Conservation (phyloP, 192 early-diverging fungal species). For the Coemansia sp. region DNA sequence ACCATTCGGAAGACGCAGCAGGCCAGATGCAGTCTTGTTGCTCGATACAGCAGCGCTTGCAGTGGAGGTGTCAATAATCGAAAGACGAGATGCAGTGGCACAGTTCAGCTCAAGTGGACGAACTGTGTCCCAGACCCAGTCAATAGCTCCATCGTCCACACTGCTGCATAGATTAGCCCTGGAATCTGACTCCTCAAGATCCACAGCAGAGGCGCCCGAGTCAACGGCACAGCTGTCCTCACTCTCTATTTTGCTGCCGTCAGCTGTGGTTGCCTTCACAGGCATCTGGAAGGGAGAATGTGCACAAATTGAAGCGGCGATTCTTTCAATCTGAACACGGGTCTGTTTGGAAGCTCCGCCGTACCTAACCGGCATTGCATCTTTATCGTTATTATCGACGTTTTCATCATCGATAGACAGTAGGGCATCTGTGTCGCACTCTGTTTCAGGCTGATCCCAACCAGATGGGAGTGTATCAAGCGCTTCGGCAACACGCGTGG, state of each 20-base stretch:
- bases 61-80: neutral
- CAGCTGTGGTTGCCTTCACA: neutral
- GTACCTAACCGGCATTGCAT: neutral
- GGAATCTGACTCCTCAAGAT: neutral
- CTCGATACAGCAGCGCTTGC: neutral
- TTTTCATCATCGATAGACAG: slow-evolving; percentile 28
- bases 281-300: neutral
- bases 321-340: neutral
- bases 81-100: slow-evolving; percentile 42
- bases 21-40: neutral
- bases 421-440: slow-evolving; percentile 17
- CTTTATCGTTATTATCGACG: neutral
- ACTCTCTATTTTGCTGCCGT: neutral
- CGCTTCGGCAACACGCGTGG: slow-evolving; percentile 1
- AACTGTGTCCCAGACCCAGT: slow-evolving; percentile 47
- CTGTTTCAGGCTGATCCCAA: slow-evolving; percentile 29
- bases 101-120: slow-evolving; percentile 44
- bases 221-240: neutral
- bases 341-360: neutral
- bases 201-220: neutral
- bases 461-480: slow-evolving; percentile 22
- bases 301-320: neutral
- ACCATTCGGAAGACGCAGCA: slow-evolving; percentile 32
- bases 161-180: neutral
- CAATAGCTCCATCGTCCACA: slow-evolving; percentile 22